phyloP scores from a whole-genome alignment of 2,329 filamentous ascomycete genomes.

The Calcarisporium arbuscula region DNA sequence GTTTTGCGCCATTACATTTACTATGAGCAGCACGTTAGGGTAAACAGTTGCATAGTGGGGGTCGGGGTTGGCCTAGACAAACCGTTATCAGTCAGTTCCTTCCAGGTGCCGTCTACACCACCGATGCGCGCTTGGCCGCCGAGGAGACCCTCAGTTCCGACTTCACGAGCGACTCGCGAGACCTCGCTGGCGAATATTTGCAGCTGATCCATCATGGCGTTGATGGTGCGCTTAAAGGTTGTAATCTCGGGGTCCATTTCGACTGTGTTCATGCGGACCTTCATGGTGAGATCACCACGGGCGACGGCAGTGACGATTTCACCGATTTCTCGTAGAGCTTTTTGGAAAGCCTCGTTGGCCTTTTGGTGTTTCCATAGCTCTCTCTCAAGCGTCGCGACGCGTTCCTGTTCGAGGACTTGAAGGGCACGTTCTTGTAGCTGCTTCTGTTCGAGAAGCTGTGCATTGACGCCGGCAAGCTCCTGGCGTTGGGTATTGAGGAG shows the following conservation, averaged over 20 bases:
- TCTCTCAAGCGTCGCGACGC: constrained; percentile 82
- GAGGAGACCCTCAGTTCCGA: constrained; percentile 90
- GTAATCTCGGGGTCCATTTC: constrained; percentile 99
- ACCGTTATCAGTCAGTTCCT: constrained; percentile 87
- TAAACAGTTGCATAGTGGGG: too few species aligned
- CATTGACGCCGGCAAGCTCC: constrained; percentile 78
- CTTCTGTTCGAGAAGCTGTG: constrained; percentile 80
- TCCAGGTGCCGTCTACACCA: constrained; percentile 95
- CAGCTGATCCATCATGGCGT: constrained; percentile 98
- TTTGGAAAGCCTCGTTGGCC: constrained; percentile 97
- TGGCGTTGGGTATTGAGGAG: constrained; percentile 82
- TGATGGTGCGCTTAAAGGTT: constrained; percentile 96
- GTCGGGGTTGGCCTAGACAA: constrained; percentile 20
- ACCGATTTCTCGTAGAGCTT: constrained; percentile 91
- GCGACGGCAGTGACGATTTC: constrained; percentile 96
- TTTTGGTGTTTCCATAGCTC: constrained; percentile 97
- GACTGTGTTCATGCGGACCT: constrained; percentile 89
- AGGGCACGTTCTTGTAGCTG: constrained; percentile 77
- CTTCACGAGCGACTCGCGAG: constrained; percentile 87
- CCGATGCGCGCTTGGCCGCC: constrained; percentile 91
- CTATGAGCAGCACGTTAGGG: too few species aligned
- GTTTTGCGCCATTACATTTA: constrained; percentile 80
- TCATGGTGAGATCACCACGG: constrained; percentile 91
- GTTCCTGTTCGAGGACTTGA: constrained; percentile 75
- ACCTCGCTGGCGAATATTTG: constrained; percentile 96